Percentiles rank a stretch among this genome's conserved stretches.
Evolutionary conservation across 1,284 basidiomycete species (phyloP).

Genomic region (Leucoagaricus sp.): DNA sequence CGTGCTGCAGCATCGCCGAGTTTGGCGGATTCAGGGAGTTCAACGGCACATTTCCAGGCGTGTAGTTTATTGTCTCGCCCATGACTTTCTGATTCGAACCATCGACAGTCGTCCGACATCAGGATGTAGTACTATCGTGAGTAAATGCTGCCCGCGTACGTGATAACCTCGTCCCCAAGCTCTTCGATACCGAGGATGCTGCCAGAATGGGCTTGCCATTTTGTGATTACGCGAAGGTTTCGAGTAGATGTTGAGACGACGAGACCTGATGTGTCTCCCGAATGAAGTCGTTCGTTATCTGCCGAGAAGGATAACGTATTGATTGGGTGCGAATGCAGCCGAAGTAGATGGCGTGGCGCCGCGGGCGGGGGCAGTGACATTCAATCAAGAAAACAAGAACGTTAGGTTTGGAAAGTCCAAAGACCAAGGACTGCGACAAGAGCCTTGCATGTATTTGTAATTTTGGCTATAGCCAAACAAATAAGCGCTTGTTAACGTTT

Average conservation of each 20-base stretch:
- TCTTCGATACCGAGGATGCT: constrained; percentile 78
- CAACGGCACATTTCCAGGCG: constrained; percentile 59
- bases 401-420: neutral
- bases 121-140: neutral
- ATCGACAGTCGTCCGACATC: neutral
- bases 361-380: constrained; percentile 35
- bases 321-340: constrained; percentile 66
- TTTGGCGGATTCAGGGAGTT: constrained; percentile 40
- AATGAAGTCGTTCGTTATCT: constrained; percentile 77
- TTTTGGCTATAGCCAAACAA: constrained; percentile 17
- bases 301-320: constrained; percentile 58
- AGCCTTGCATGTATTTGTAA: neutral
- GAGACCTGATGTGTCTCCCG: constrained; percentile 76
- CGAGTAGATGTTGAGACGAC: constrained; percentile 74
- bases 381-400: neutral
- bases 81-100: constrained; percentile 52
- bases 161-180: constrained; percentile 65
- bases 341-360: constrained; percentile 73
- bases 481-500: neutral
- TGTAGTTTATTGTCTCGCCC: constrained; percentile 84
- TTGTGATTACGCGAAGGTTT: constrained; percentile 65
- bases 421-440: neutral
- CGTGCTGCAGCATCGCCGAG: constrained; percentile 59
- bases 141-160: constrained; percentile 46
- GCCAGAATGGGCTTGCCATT: constrained; percentile 81